Evolutionary conservation across 179 eudicot species (phyloP).

Genomic region (Corrigiola litoralis): DNA sequence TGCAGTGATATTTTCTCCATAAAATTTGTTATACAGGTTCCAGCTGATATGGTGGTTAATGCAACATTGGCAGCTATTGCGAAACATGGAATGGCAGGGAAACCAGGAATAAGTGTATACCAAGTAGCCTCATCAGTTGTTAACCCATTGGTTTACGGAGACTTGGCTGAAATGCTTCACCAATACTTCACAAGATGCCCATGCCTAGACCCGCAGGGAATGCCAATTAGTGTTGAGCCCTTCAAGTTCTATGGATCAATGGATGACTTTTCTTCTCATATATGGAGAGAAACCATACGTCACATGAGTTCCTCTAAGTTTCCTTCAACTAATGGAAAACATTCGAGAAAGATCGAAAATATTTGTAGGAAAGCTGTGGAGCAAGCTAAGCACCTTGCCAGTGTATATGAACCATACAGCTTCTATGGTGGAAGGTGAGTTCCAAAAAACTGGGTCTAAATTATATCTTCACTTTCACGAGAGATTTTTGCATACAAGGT

Average conservation of each 20-base stretch:
- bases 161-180: conserved; percentile 57
- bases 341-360: conserved; percentile 46
- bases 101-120: conserved; percentile 60
- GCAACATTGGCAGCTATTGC: conserved; percentile 96
- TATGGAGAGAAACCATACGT: conserved; percentile 58
- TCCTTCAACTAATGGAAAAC: conserved; percentile 42
- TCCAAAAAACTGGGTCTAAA: not conserved
- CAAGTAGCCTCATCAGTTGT: conserved; percentile 93
- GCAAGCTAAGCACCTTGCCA: conserved; percentile 85
- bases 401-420: conserved; percentile 80
- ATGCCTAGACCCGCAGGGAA: conserved; percentile 60
- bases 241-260: conserved; percentile 68
- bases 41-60: conserved; percentile 96
- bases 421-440: conserved; percentile 93
- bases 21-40: conserved; percentile 51
- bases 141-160: conserved; percentile 69
- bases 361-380: conserved; percentile 75
- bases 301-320: conserved; percentile 39
- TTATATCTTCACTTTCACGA: not conserved
- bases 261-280: conserved; percentile 80
- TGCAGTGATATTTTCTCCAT: not conserved
- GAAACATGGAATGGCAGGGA: conserved; percentile 70
- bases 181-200: conserved; percentile 66
- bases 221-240: conserved; percentile 58
- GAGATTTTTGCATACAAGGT: not conserved